Base-by-base conservation (phyloP, 768 basidiomycete genomes). In the Strobilomyces echinocephalus region DNA sequence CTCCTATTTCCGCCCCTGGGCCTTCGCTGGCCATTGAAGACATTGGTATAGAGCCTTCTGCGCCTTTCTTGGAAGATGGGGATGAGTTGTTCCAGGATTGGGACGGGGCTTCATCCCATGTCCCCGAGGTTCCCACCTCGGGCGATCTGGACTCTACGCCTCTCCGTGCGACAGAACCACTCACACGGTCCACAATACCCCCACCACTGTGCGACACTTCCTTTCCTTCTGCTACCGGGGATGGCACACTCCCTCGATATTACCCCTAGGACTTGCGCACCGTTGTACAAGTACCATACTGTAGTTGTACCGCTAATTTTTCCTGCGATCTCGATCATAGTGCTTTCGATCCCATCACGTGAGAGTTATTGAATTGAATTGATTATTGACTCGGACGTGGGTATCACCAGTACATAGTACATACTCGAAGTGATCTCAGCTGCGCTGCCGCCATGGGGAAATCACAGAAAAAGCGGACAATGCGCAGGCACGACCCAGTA, bases 401-500 rank as follows among this genome's bases (percentile, higher is more conserved):
- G n/a, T n/a, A n/a, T n/a, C n/a, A n/a, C n/a, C n/a, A n/a, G n/a
- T n/a, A n/a, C n/a, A n/a, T n/a, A n/a, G n/a, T n/a, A n/a, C n/a
- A n/a, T n/a, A n/a, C 9, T 30, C 9, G 30, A 9, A 30, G 30
- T 9, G 30, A 30, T 30, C 30, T 30, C 9, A 9, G 9, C 30
- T 7, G 30, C 20, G 11, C 43, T 34, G 20, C 52, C 4, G 28
- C 5, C 53, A 97, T 97, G 94, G 94, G 92, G 61, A 97, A 95
- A 72, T 84, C 90, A 38, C 92, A 95, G 67, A 95, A 95, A 74
- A 91, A 92, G 67, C 79, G 82, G 53, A 65, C 80, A 9, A 85
- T 85, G 86, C 84, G 90, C 41, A 77, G 94, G 53, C 94, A 97
- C 71, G 97, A 97, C 63, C 94, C 94, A 8, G 79, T 97, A 75